Base-by-base conservation (phyloP, 768 basidiomycete genomes). In the Sutorius australiensis region DNA sequence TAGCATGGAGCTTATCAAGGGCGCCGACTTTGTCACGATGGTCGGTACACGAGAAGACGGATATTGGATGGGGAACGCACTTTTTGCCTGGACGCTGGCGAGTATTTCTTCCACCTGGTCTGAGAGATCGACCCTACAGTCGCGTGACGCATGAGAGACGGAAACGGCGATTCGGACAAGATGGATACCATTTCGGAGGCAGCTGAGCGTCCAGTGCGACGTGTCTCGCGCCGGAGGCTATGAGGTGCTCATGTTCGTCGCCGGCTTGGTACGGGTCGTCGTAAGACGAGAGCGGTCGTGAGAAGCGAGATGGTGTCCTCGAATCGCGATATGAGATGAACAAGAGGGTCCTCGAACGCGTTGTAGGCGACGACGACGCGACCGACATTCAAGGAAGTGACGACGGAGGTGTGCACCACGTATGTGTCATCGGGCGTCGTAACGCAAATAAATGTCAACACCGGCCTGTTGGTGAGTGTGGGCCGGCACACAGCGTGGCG, bases 261-360 rank as follows among this genome's bases (percentile, higher is more conserved):
- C 59, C 74, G 54, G 69, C 61, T 40, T 60, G 64, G 64, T 77
- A 67, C n/a, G 75, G 70, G 51, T 81, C 79, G 61, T 78, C 75
- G 60, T 81, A 79, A 53, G 69, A 60, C 54, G 69, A 67, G n/a
- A 59, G 66, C 13, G 72, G 60, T 44, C 74, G 73, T 6, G 78
- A 73, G 37, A 73, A 73, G 47, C 79, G 72, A 16, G 67, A 67
- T 0, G 72, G 66, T 21, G 80, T 75, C 41, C 77, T 77, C 5
- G 92, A 91, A 73, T 95, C 90, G 55, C 95, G 81, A 72, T 89
- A 93, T 6, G 94, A 95, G 55, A 95, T 86, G 72, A 98, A 98
- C 62, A 98, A 82, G 49, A 92, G 81, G 3, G 95, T 98, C 43
- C 95, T 73, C 1, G 91, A 93, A 61, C 95, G 86, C 33, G 89